Evolutionary conservation across 352 stramenopile species (phyloP).

Genomic region (Phytophthora pini): DNA sequence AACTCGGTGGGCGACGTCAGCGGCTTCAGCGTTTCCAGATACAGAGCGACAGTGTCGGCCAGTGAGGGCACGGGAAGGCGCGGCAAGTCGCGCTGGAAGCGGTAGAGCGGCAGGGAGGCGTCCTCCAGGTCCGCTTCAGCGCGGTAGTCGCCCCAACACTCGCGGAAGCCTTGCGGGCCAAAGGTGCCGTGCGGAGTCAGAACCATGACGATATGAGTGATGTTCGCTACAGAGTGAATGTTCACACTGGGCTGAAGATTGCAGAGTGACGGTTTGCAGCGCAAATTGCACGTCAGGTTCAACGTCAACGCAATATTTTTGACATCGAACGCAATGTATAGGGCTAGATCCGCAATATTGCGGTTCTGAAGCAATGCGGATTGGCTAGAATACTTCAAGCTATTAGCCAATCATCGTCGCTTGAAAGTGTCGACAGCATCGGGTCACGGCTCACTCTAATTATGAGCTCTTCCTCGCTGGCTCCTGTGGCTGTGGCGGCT

Average conservation of each 20-base stretch:
- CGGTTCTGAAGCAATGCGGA: no score
- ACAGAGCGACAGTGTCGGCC: slow-evolving; percentile 89
- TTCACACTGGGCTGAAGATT: slow-evolving; percentile 13
- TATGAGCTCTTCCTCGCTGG: slow-evolving; percentile 17
- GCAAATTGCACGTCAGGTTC: slow-evolving; percentile 17
- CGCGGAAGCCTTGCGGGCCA: slow-evolving; percentile 90
- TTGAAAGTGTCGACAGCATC: neutral
- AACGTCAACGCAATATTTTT: slow-evolving; percentile 11
- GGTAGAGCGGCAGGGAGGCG: slow-evolving; percentile 66
- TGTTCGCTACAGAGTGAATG: slow-evolving; percentile 5
- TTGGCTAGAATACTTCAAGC: no score
- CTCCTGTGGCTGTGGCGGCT: slow-evolving; percentile 13
- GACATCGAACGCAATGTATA: slow-evolving; percentile 11
- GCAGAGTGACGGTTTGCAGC: slow-evolving; percentile 20
- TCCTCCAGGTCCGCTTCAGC: slow-evolving; percentile 73
- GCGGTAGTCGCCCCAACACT: slow-evolving; percentile 94
- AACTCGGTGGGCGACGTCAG: slow-evolving; percentile 85
- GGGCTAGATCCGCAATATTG: slow-evolving; percentile 9
- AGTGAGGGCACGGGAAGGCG: slow-evolving; percentile 92
- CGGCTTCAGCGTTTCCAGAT: slow-evolving; percentile 89
- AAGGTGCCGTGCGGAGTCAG: slow-evolving; percentile 35
- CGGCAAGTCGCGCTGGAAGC: slow-evolving; percentile 87
- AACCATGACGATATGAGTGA: slow-evolving; percentile 18
- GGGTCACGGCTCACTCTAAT: neutral
- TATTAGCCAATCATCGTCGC: no score